Conservation (phyloP, 2,329 filamentous ascomycete species). For the Mycosphaerella sp. region DNA sequence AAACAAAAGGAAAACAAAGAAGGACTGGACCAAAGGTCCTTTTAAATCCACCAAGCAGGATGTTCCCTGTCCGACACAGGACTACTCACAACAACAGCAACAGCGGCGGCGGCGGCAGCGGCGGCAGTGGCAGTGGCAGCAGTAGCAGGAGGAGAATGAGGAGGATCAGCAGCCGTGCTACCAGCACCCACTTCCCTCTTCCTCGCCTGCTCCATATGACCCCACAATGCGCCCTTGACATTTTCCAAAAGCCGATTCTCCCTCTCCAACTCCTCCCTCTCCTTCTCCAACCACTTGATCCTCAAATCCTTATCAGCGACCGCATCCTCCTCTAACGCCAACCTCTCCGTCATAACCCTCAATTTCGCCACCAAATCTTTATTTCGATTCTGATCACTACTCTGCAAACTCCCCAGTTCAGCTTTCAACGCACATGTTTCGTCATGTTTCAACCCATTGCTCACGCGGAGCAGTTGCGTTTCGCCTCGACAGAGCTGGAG, state of each 20-base stretch:
- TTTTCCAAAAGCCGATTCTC: constrained; percentile 11
- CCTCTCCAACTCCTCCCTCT: constrained; percentile 9
- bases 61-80: not conserved
- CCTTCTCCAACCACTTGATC: constrained; percentile 10
- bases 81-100: too few species aligned
- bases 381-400: not conserved
- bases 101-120: too few species aligned
- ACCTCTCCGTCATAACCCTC: constrained; percentile 4
- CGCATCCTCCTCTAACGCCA: constrained; percentile 8
- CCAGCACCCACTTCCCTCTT: not conserved
- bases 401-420: constrained; percentile 1
- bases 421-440: constrained; percentile 3
- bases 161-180: not conserved
- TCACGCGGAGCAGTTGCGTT: constrained; percentile 1
- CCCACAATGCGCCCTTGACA: constrained; percentile 9
- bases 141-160: not conserved
- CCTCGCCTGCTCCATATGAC: constrained; percentile 5
- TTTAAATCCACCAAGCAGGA: constrained; percentile 5
- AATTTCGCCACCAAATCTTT: constrained; percentile 6
- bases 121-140: too few species aligned
- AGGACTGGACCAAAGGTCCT: too few species aligned
- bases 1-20: not conserved
- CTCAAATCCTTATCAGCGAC: constrained; percentile 5
- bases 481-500: constrained; percentile 1
- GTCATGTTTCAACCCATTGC: constrained; percentile 3